A percentile compares a stretch with the other conserved stretches of the same genome.
Evolutionary conservation across 179 eudicot genomes (phyloP).

Genomic region (Nepenthes alata): DNA sequence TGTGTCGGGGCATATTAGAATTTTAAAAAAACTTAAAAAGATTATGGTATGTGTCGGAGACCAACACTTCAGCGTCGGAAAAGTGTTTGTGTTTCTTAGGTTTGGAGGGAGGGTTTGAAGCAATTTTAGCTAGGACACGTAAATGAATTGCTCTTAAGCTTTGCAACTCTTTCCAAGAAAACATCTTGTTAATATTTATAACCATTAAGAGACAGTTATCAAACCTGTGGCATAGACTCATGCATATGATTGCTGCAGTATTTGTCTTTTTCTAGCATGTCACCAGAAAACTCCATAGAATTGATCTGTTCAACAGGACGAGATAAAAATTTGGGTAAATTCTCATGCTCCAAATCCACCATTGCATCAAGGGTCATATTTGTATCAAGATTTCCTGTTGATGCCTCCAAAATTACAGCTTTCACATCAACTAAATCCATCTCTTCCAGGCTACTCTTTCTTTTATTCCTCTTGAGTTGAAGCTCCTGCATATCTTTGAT

Average conservation of each 20-base stretch:
- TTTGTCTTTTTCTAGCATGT: conserved; percentile 11
- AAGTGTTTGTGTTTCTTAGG: too few relatives aligned
- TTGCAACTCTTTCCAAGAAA: too few relatives aligned
- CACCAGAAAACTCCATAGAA: conserved; percentile 9
- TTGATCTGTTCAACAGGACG: conserved; percentile 15
- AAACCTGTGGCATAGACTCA: conserved; percentile 34
- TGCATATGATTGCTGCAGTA: conserved; percentile 16
- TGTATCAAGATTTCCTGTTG: conserved; percentile 17
- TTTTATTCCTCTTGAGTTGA: conserved; percentile 16
- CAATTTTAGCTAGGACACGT: too few relatives aligned
- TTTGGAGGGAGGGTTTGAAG: too few relatives aligned
- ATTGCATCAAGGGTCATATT: conserved; percentile 14
- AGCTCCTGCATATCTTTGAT: conserved; percentile 20
- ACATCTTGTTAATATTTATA: too few relatives aligned
- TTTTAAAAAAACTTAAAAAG: too few relatives aligned
- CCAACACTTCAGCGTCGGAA: too few relatives aligned
- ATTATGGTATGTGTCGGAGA: too few relatives aligned
- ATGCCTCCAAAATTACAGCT: conserved; percentile 20
- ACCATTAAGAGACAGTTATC: conserved; percentile 11
- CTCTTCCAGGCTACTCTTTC: conserved; percentile 15
- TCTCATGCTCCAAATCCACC: conserved; percentile 18
- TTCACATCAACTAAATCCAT: conserved; percentile 26
- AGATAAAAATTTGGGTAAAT: conserved; percentile 11
- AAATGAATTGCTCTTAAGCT: too few relatives aligned
- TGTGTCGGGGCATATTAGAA: too few relatives aligned